phyloP scores from a whole-genome alignment of 192 early-diverging fungal species.

The Backusella australiensis region DNA sequence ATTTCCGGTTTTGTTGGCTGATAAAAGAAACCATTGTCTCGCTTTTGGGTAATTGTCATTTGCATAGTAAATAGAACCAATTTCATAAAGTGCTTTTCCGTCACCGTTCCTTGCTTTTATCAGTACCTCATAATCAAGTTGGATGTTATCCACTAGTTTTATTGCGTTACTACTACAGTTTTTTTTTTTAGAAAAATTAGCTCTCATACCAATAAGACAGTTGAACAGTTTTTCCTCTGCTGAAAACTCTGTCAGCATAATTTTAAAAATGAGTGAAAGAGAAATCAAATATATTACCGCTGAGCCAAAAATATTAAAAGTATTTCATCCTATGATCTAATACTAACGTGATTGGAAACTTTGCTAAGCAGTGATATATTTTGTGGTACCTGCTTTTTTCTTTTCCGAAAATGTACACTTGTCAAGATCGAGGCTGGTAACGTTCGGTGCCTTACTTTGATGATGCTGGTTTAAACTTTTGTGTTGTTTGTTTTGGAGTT shows the following conservation, averaged over 20 bases:
- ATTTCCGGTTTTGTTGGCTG: not conserved
- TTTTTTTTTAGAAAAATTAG: not conserved
- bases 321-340: not conserved
- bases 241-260: not conserved
- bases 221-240: not conserved
- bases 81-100: not conserved
- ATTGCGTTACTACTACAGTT: not conserved
- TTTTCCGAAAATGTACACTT: not conserved
- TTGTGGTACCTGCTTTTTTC: no score
- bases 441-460: not conserved
- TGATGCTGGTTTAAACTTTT: no score
- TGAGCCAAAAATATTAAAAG: not conserved
- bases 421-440: slow-evolving; percentile 18
- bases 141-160: not conserved
- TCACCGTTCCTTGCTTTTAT: not conserved
- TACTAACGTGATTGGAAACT: not conserved
- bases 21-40: not conserved
- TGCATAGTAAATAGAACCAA: not conserved
- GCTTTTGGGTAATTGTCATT: not conserved
- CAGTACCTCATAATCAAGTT: not conserved
- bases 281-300: not conserved
- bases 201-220: not conserved
- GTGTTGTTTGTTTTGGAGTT: slow-evolving; percentile 1
- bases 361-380: no score
- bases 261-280: not conserved